Conservation (phyloP, 2,329 filamentous ascomycete genomes). For the Aspergillus clavatus region DNA sequence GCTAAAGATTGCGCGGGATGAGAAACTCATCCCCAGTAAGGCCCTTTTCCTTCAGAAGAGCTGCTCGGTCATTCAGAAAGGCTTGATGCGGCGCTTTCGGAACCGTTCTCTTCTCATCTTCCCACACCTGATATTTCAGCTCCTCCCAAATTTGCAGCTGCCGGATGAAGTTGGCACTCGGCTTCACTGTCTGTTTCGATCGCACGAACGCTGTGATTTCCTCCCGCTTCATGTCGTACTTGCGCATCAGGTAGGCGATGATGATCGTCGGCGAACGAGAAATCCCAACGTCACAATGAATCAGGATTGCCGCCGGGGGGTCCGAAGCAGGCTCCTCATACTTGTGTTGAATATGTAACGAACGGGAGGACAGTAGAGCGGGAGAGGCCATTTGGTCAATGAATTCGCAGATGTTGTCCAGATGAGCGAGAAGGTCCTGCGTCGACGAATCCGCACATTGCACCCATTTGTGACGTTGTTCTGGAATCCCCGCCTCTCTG, state of each 20-base stretch:
- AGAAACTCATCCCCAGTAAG: conserved; percentile 7
- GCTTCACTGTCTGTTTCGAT: too few species aligned
- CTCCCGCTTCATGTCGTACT: conserved; percentile 11
- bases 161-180: conserved; percentile 21
- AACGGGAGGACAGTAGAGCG: too few species aligned
- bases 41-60: conserved; percentile 13
- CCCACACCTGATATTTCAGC: too few species aligned
- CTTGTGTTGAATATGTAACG: too few species aligned
- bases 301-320: too few species aligned
- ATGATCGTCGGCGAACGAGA: conserved; percentile 27
- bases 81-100: conserved; percentile 22
- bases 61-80: conserved; percentile 20
- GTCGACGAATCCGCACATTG: too few species aligned
- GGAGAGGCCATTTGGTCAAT: too few species aligned
- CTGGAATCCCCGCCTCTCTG: conserved; percentile 10
- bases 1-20: too few species aligned
- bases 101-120: too few species aligned
- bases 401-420: neutral
- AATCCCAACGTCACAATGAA: conserved; percentile 26
- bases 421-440: conserved; percentile 8
- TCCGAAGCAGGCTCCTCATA: too few species aligned
- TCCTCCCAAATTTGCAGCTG: conserved; percentile 26
- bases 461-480: conserved; percentile 3
- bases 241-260: conserved; percentile 28
- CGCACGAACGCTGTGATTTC: too few species aligned